Evolutionary conservation across 164 flowering plant species (phyloP).

Genomic region (Nymphaea thermarum): DNA sequence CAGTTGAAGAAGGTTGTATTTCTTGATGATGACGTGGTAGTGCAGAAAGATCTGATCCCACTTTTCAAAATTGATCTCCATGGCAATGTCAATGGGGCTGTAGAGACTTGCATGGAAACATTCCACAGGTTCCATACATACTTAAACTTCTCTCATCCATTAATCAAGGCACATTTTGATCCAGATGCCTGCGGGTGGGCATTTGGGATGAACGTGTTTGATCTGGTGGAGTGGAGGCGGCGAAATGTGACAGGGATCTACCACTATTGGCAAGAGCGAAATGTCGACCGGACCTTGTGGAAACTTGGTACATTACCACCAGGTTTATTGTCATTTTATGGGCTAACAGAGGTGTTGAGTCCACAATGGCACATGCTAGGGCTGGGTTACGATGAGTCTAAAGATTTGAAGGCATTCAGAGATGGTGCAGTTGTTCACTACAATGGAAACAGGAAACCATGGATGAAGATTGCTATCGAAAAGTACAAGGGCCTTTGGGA

Average conservation of each 20-base stretch:
- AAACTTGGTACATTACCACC: conserved; percentile 88
- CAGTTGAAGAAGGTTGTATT: conserved; percentile 56
- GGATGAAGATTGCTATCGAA: conserved; percentile 81
- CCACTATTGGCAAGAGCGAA: conserved; percentile 85
- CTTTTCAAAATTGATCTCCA: conserved; percentile 61
- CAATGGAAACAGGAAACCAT: conserved; percentile 83
- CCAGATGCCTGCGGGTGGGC: conserved; percentile 97
- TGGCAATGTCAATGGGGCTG: conserved; percentile 84
- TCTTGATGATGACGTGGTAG: conserved; percentile 91
- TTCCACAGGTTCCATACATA: conserved; percentile 83
- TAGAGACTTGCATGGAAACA: conserved; percentile 91
- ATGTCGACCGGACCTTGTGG: conserved; percentile 70
- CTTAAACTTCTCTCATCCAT: conserved; percentile 74
- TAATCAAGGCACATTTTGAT: conserved; percentile 58
- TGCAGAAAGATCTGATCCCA: conserved; percentile 56
- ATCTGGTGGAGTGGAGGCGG: conserved; percentile 71
- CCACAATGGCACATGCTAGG: conserved; percentile 75
- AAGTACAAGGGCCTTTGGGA: conserved; percentile 81
- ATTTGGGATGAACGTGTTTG: conserved; percentile 86
- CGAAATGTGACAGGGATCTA: conserved; percentile 74
- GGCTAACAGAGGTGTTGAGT: conserved; percentile 63
- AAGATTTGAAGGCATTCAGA: conserved; percentile 49
- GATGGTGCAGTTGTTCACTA: conserved; percentile 76
- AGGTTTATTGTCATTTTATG: conserved; percentile 74
- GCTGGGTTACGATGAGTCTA: conserved; percentile 53